A percentile compares a stretch with the other conserved stretches of the same genome.
Evolutionary conservation across 257 asterid species (phyloP).

Genomic region (Anisodus tanguticus): DNA sequence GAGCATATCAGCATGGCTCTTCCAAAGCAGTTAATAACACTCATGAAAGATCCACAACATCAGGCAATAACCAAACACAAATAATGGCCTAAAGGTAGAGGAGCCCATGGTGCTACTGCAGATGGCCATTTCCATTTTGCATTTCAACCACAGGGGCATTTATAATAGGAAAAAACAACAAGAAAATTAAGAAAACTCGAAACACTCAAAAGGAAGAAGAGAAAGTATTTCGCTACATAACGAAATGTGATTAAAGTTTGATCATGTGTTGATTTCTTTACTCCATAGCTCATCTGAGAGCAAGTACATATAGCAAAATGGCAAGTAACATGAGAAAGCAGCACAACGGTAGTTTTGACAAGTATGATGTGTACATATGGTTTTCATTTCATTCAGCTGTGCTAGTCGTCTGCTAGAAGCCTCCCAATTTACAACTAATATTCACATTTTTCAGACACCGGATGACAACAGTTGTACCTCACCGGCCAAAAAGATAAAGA

Average conservation of each 20-base stretch:
- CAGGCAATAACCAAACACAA: not conserved
- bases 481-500: slow-evolving; percentile 30
- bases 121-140: not conserved
- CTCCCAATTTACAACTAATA: slow-evolving; percentile 24
- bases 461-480: slow-evolving; percentile 36
- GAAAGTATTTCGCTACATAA: not conserved
- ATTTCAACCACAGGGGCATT: not conserved
- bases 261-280: not conserved
- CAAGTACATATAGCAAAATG: not conserved
- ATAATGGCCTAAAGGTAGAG: not conserved
- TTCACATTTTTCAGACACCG: slow-evolving; percentile 37
- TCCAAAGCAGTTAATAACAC: not conserved
- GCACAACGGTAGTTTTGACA: not conserved
- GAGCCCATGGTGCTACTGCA: not conserved
- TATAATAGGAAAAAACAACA: not conserved
- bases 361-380: slow-evolving; percentile 41
- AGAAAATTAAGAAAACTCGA: not conserved
- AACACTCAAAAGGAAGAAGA: not conserved
- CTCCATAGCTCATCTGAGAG: not conserved
- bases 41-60: not conserved
- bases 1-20: not conserved
- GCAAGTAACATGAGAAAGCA: not conserved
- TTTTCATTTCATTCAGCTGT: slow-evolving; percentile 16
- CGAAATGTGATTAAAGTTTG: not conserved
- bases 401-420: slow-evolving; percentile 8